phyloP scores from a whole-genome alignment of 129 eudicot species.

The Saussurea involucrata region DNA sequence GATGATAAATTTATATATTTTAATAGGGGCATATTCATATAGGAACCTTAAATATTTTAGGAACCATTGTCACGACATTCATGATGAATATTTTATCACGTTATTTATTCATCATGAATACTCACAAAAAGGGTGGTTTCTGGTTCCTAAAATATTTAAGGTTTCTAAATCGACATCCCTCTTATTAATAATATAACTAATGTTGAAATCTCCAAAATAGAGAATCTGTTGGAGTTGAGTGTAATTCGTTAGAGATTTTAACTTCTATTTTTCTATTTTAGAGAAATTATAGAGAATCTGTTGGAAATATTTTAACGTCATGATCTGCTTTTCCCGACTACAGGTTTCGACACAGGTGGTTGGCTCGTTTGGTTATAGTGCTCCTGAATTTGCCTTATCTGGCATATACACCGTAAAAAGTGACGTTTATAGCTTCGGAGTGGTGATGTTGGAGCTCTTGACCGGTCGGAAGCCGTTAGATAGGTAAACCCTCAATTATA shows the following conservation, averaged over 20 bases:
- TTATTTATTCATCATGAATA: no score
- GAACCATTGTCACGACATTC: no score
- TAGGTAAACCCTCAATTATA: constrained; percentile 48
- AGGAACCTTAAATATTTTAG: no score
- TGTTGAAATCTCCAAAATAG: neutral
- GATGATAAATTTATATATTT: neutral
- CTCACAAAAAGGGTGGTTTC: no score
- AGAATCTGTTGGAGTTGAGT: neutral
- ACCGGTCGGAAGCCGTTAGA: constrained; percentile 93
- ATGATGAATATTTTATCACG: no score
- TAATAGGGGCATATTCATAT: no score
- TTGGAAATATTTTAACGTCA: neutral
- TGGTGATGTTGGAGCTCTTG: constrained; percentile 93
- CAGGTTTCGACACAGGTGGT: constrained; percentile 81
- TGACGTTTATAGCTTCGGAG: constrained; percentile 97
- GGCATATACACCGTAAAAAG: constrained; percentile 91
- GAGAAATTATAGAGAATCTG: neutral
- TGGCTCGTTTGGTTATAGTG: constrained; percentile 97
- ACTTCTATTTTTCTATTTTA: neutral
- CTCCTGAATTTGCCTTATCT: constrained; percentile 92
- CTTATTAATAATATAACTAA: no score
- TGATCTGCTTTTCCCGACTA: neutral
- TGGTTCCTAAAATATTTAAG: no score
- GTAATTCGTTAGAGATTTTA: no score
- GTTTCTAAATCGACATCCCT: no score